A percentile compares a stretch with the other conserved stretches of the same genome.
phyloP scores from a whole-genome alignment of 169 alveolate genomes.

The Toxoplasma gondii region DNA sequence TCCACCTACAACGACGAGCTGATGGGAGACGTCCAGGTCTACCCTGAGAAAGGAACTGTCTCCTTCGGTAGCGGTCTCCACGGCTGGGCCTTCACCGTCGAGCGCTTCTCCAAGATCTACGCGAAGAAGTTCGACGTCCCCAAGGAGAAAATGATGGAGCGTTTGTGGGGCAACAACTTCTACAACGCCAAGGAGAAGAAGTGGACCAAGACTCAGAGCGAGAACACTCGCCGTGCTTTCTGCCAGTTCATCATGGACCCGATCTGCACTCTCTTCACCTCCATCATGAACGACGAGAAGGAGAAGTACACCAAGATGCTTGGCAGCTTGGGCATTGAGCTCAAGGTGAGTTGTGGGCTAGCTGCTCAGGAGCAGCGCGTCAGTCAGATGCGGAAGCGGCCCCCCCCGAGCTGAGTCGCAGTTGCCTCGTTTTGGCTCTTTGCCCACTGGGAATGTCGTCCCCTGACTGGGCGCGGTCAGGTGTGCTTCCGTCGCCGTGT shows the following conservation, averaged over 20 bases:
- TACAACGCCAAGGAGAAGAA: slow-evolving; percentile 95
- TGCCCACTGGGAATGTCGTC: neutral
- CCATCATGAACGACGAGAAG: slow-evolving; percentile 91
- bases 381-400: neutral
- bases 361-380: neutral
- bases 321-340: slow-evolving; percentile 90
- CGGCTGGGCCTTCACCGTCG: slow-evolving; percentile 99
- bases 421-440: neutral
- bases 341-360: slow-evolving; percentile 77
- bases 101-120: slow-evolving; percentile 95
- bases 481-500: neutral
- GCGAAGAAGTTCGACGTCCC: slow-evolving; percentile 95
- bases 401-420: too few species aligned
- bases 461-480: neutral
- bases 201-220: slow-evolving; percentile 81
- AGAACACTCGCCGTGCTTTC: slow-evolving; percentile 82
- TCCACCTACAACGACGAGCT: slow-evolving; percentile 95
- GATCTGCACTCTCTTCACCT: slow-evolving; percentile 92
- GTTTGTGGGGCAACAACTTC: slow-evolving; percentile 99
- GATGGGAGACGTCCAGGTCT: slow-evolving; percentile 96
- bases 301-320: slow-evolving; percentile 94
- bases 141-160: slow-evolving; percentile 94
- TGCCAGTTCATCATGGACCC: slow-evolving; percentile 99
- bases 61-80: slow-evolving; percentile 98
- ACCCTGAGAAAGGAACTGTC: slow-evolving; percentile 98